These are phyloP conservation scores for Saccharomycopsis lassenensis DNA, from an alignment of 805 yeast genomes.

Conservation along the genomic window DNA sequence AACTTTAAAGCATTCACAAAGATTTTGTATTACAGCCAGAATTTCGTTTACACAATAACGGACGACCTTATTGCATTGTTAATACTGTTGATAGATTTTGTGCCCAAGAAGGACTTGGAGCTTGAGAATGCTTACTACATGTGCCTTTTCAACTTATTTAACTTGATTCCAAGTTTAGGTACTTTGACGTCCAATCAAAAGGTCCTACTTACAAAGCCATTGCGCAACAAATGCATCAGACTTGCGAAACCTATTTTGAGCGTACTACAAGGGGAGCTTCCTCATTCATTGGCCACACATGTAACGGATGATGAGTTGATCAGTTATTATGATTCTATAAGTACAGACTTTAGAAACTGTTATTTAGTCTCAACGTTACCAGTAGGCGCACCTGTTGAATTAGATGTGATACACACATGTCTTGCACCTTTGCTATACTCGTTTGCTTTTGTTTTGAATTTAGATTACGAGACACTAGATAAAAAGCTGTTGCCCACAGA, in stretches of 20 bases:
- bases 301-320: neutral
- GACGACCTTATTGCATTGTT: neutral
- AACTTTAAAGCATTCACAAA: slow-evolving; percentile 10
- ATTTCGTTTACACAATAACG: neutral
- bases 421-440: slow-evolving; percentile 12
- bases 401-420: slow-evolving; percentile 1
- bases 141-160: slow-evolving; percentile 1
- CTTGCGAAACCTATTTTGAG: too few species aligned
- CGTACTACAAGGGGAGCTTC: neutral
- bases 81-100: neutral
- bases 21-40: slow-evolving; percentile 2
- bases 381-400: slow-evolving; percentile 1
- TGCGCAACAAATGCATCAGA: neutral
- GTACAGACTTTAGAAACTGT: slow-evolving; percentile 1
- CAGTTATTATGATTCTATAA: neutral
- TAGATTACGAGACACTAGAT: neutral
- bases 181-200: neutral
- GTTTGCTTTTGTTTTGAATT: slow-evolving; percentile 6
- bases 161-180: neutral
- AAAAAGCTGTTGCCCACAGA: neutral
- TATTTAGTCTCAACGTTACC: slow-evolving; percentile 5
- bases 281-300: neutral
- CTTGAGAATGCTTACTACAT: neutral
- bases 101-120: neutral
- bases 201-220: neutral